A percentile compares a stretch with the other conserved stretches of the same genome.
Evolutionary conservation across 202 grass and related monocot genomes (phyloP).

Genomic region (Cymbopogon flexuosus): DNA sequence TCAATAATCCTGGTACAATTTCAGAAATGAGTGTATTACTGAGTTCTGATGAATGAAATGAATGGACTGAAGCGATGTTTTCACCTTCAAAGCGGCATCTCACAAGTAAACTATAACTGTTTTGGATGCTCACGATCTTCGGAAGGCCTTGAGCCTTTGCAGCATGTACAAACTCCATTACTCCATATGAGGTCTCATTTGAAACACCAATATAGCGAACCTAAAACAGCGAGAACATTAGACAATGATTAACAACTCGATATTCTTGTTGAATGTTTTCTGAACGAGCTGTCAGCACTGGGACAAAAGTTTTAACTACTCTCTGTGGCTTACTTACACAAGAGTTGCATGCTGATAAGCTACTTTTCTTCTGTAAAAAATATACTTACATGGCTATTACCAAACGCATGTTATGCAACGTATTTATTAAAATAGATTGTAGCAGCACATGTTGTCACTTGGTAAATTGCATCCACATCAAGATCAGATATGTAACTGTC

Average conservation of each 20-base stretch:
- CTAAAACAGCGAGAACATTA: slow-evolving; percentile 29
- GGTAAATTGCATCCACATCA: not conserved
- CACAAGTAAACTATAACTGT: slow-evolving; percentile 79
- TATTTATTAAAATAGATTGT: not conserved
- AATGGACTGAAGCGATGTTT: not conserved
- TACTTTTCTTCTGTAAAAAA: not conserved
- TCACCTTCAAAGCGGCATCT: slow-evolving; percentile 87
- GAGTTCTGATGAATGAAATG: not conserved
- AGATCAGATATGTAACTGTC: not conserved
- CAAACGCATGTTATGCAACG: not conserved
- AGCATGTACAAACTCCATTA: slow-evolving; percentile 90
- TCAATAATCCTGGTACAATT: not conserved
- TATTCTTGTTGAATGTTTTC: not conserved
- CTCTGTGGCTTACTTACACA: not conserved
- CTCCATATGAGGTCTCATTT: slow-evolving; percentile 91
- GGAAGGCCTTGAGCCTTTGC: slow-evolving; percentile 64
- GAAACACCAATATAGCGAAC: slow-evolving; percentile 92
- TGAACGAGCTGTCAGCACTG: not conserved
- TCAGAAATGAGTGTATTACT: not conserved
- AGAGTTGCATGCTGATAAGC: slow-evolving; percentile 3
- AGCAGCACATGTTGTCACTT: not conserved
- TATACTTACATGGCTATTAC: not conserved
- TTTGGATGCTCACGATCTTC: slow-evolving; percentile 96
- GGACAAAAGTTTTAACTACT: not conserved
- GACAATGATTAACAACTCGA: slow-evolving; percentile 2